A percentile compares a stretch with the other conserved stretches of the same genome.
phyloP scores from a whole-genome alignment of 2,329 filamentous ascomycete species.

The Fusarium sp. region DNA sequence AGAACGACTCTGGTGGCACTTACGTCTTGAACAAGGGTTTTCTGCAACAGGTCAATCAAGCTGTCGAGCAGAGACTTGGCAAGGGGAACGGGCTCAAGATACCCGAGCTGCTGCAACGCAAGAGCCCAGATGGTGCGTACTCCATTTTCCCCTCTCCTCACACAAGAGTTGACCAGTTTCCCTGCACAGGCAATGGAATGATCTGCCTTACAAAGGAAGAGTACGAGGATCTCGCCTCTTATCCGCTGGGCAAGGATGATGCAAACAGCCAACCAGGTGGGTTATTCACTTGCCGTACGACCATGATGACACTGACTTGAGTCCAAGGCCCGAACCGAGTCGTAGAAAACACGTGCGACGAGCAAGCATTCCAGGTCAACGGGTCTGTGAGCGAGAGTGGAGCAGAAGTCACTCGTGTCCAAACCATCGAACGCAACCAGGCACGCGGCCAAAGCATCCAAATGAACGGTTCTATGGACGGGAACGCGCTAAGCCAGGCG shows the following conservation, averaged over 20 bases:
- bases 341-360: background rate
- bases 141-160: no score
- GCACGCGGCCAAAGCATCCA: background rate
- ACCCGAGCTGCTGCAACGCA: background rate
- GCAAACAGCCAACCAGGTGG: background rate
- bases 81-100: background rate
- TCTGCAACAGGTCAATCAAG: background rate
- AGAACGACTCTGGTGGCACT: background rate
- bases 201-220: conserved; percentile 7
- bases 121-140: background rate
- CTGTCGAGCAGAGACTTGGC: background rate
- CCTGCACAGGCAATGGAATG: background rate
- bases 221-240: background rate
- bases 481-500: background rate
- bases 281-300: background rate
- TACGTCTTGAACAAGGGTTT: background rate
- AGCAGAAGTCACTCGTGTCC: background rate
- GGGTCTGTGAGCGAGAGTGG: background rate
- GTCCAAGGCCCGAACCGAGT: background rate
- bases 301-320: no score
- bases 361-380: background rate
- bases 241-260: background rate
- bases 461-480: background rate
- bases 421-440: background rate
- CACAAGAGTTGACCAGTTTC: background rate